Evolutionary conservation across 805 yeast genomes (phyloP).

Genomic region (Phaffomyces thermotolerans): DNA sequence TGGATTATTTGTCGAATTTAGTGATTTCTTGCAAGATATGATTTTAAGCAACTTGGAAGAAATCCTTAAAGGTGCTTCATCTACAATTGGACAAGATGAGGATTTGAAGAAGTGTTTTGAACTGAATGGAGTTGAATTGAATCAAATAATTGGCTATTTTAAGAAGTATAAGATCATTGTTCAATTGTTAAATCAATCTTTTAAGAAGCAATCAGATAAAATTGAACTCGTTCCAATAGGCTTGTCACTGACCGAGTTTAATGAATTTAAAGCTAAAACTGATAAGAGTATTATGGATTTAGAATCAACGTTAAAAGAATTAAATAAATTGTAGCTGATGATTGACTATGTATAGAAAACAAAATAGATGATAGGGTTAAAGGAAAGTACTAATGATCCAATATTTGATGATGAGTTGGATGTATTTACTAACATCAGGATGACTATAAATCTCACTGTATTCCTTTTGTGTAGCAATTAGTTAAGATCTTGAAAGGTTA

Average conservation of each 20-base stretch:
- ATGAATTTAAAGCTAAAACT: background rate
- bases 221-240: background rate
- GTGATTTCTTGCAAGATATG: conserved; percentile 9
- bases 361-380: too few species aligned
- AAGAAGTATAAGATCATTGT: conserved; percentile 1
- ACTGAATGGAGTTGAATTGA: background rate
- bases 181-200: background rate
- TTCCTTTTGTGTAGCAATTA: too few species aligned
- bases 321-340: background rate
- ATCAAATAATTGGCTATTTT: background rate
- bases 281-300: background rate
- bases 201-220: background rate
- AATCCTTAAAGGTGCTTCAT: conserved; percentile 1
- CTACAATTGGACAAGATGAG: background rate
- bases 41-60: conserved; percentile 5
- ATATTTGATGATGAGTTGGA: too few species aligned
- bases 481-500: too few species aligned
- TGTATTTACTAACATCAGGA: too few species aligned
- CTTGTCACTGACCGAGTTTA: background rate
- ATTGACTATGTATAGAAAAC: too few species aligned
- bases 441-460: too few species aligned
- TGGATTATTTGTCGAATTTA: conserved; percentile 6
- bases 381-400: too few species aligned
- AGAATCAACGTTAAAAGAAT: background rate
- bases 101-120: background rate